phyloP scores from a whole-genome alignment of 2,329 filamentous ascomycete genomes.

The Simplicillium aogashimaense region DNA sequence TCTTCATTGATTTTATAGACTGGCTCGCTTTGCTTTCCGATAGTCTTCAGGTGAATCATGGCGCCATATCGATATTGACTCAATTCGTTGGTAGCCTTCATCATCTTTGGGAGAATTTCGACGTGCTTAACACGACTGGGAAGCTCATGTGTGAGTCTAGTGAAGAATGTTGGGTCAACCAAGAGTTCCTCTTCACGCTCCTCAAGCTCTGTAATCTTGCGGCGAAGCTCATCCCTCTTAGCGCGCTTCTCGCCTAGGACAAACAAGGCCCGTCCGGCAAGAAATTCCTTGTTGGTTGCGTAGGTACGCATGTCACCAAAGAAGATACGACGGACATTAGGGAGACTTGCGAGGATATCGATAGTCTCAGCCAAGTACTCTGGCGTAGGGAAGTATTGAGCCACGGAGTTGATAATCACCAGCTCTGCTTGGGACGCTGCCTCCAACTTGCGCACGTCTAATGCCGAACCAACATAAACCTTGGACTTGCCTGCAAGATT shows the following conservation, averaged over 20 bases:
- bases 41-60: conserved; percentile 11
- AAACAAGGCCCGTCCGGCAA: conserved; percentile 4
- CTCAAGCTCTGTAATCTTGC: conserved; percentile 8
- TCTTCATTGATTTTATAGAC: conserved; percentile 7
- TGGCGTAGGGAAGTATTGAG: conserved; percentile 6
- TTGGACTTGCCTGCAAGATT: conserved; percentile 6
- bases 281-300: conserved; percentile 8
- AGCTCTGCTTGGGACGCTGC: conserved; percentile 6
- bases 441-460: conserved; percentile 7
- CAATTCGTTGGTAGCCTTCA: conserved; percentile 18
- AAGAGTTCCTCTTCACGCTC: conserved; percentile 12
- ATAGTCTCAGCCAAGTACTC: conserved; percentile 4
- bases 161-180: conserved; percentile 17
- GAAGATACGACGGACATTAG: conserved; percentile 5
- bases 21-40: neutral
- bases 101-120: conserved; percentile 17
- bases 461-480: conserved; percentile 12
- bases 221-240: conserved; percentile 3
- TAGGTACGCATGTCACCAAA: conserved; percentile 13
- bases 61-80: conserved; percentile 17
- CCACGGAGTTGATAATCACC: conserved; percentile 12
- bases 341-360: neutral
- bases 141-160: conserved; percentile 2
- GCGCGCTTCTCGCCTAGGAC: conserved; percentile 1
- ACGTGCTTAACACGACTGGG: conserved; percentile 13